Evolutionary conservation across 345 rosid genomes (phyloP).

Genomic region (Adansonia digitata): DNA sequence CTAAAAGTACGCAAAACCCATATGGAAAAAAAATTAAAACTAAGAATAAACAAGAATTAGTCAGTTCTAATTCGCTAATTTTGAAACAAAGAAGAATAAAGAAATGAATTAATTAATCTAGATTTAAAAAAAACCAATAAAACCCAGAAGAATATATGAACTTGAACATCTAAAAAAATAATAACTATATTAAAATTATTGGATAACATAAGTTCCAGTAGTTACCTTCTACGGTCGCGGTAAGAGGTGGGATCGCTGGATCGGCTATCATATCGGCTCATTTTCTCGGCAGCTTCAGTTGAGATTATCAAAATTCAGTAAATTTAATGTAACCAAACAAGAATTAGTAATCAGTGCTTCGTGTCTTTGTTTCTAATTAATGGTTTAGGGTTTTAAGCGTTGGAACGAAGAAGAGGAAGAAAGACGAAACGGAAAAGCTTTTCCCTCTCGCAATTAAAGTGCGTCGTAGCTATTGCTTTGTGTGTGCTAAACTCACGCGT

Average conservation of each 20-base stretch:
- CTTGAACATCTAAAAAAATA: neutral
- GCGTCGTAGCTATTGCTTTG: no score
- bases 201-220: neutral
- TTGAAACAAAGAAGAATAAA: neutral
- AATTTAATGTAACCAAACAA: neutral
- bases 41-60: neutral
- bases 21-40: neutral
- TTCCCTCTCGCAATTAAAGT: no score
- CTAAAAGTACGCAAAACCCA: neutral
- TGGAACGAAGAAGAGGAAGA: constrained; percentile 3
- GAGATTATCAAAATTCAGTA: constrained; percentile 3
- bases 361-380: neutral
- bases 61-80: neutral
- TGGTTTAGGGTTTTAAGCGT: constrained; percentile 20
- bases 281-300: constrained; percentile 16
- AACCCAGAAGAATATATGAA: neutral
- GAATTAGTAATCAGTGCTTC: neutral
- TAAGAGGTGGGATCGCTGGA: constrained; percentile 83
- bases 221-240: constrained; percentile 88
- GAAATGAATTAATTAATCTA: no score
- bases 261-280: constrained; percentile 98
- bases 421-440: neutral
- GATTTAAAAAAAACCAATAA: neutral
- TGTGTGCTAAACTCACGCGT: neutral
- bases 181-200: neutral